Evolutionary conservation across 352 stramenopile genomes (phyloP), one percentile per base, ranked within the genome.

Genomic region (Phytophthora tubulina): DNA sequence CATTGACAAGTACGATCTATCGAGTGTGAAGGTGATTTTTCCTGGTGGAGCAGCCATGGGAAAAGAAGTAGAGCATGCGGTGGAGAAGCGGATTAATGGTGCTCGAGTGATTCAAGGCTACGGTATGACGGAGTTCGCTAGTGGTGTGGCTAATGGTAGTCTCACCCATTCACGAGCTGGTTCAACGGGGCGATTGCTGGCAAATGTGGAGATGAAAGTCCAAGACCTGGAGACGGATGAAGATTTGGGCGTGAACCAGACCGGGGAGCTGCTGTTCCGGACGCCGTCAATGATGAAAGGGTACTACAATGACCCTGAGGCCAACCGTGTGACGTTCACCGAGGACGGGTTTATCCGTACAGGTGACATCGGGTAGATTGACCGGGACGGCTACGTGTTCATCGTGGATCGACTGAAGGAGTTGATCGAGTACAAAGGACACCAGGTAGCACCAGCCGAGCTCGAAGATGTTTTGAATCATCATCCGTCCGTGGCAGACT

Each of bases 351-450:
- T 95, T 73, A 60, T 98, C 10, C 81, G 82, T 46, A 98, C 94
- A 13, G 96, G 96, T 2, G 96, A 99, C 74, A 73, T 98, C 32
- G 93, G 85, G 10, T 91, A 93, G 48, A 94, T 98, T 41, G 95
- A 98, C 68, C 85, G 97, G 17, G 92, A 98, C 38, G 94, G 92
- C 7, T 98, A 84, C 72, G 88, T 98, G n/a, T 97, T 89, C 62
- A 96, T 99, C 32, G 90, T 93, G 0, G 96, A 98, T 72, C 78
- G 96, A n/a, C 63, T 89, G 11, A 99, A 99, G 82, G 95, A 98
- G 73, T 70, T 99, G 4, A 98, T 99, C 78, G 98, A 99, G 82
- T 94, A 97, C 66, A 97, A 97, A 62, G 95, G 93, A 11, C 96
- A 96, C 62, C 95, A 97, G 63, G 81, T 99, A 10, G 90, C 95